Evolutionary conservation across 495 filamentous ascomycete genomes (phyloP), one percentile per base, ranked within the genome.

Genomic region (Aspergillus indologenus): DNA sequence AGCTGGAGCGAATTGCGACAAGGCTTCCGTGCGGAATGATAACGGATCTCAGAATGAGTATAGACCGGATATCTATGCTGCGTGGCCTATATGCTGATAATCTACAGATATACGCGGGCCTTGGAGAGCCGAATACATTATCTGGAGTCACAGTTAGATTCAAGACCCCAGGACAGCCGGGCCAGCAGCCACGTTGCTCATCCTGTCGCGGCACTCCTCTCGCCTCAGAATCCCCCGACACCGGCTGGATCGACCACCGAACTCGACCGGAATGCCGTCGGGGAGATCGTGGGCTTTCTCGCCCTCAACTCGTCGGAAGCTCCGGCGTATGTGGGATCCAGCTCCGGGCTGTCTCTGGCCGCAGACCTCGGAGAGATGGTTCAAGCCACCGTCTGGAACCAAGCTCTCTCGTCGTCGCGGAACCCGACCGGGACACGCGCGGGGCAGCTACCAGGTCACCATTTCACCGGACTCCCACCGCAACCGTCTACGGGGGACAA

Each of bases 321-420:
- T 7, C 76, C 76, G 17, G 77, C 77, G 31, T 83, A 83, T 60
- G 75, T 83, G n/a, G 78, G 79, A 44, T 76, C 79, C 21, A 80
- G 79, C 57, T 81, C 78, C 6, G 80, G 80, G 14, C 69, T 83
- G 23, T 73, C 78, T 15, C 59, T 83, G 42, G 79, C 78, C 19
- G 70, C 75, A 5, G 76, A 80, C 54, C 58, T 83, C 19, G 78
- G 80, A 15, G 78, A 83, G 54, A 81, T 83, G 78, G 80, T 81
- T 20, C 78, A 81, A 55, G 73, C 75, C 1, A 81, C 78, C 20
- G 76, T 81, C 9, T 82, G 77, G 77, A 80, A 79, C 54, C 79
- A 82, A 57, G 72, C 75, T 14, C 68, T 81, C 43, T 64, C 67
- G 5, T 67, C 70, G 6, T 72, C 73, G 11, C 65, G 71, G 40